Conservation (phyloP, 2,329 filamentous ascomycete species). For the Colletotrichum tanaceti region DNA sequence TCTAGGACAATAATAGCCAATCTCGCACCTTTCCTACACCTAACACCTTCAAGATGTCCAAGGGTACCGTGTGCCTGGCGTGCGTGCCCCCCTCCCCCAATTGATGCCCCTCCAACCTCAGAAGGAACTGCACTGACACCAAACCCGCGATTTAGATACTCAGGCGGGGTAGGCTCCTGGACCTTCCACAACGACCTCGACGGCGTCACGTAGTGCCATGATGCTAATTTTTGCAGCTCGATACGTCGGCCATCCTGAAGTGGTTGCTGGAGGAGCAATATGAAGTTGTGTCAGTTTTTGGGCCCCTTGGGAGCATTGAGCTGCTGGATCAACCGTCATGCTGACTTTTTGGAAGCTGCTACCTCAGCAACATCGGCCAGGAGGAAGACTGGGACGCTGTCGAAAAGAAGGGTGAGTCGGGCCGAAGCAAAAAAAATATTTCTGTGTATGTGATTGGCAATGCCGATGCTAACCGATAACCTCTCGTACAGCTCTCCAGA, state of each 20-base stretch:
- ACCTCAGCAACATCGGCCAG: constrained; percentile 75
- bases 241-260: constrained; percentile 38
- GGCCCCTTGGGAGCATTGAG: background rate
- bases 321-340: background rate
- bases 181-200: background rate
- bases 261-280: constrained; percentile 34
- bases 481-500: constrained; percentile 33
- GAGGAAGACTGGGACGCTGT: constrained; percentile 78
- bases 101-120: background rate
- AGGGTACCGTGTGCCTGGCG: constrained; percentile 3
- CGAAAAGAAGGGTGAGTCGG: constrained; percentile 70
- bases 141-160: background rate
- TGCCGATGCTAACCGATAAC: background rate
- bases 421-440: too few relatives aligned
- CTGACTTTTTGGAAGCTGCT: constrained; percentile 44
- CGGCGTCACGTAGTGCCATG: background rate
- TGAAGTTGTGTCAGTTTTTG: background rate
- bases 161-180: background rate
- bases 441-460: background rate
- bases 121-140: background rate
- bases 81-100: background rate
- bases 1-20: too few relatives aligned
- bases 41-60: background rate
- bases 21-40: too few relatives aligned
- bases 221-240: constrained; percentile 18